Evolutionary conservation across 768 basidiomycete genomes (phyloP), one percentile per base, ranked within the genome.

Genomic region (Phanerochaete sordida): DNA sequence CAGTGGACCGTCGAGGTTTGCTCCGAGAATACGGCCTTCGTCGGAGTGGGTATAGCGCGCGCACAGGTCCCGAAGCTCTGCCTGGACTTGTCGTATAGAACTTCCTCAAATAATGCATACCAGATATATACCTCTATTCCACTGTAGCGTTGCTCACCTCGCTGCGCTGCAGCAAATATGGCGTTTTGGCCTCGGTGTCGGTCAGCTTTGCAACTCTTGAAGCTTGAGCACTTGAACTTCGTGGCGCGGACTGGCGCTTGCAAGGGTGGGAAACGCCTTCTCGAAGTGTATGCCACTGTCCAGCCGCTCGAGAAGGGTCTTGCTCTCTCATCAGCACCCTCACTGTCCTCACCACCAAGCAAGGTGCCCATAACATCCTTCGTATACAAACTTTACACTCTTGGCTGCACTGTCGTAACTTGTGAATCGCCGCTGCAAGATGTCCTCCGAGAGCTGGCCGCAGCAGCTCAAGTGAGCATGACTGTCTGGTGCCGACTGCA

Each of bases 401-500:
- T 33, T 11, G 13, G 3, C 28, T 21, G n/a, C 13, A 33, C 13
- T 19, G 33, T 21, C 31, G 16, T 23, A n/a, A 4, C 28, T 12
- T 33, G 19, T 11, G 31, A 31, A 23, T 51, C 31, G 16, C 28
- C 2, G 19, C n/a, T n/a, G 7, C 16, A 57, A 47, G 16, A 58
- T 58, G 57, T 58, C 57, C 9, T 54, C 87, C 23, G 88, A 90
- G 54, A 86, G 88, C 15, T 91, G 90, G 90, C 90, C 90, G 7
- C 89, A 86, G 62, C 84, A 83, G 67, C 79, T 91, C 63, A 91
- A 91, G 90, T 91, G 64, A 66, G 82, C 46, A 57, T 47, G 11
- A 37, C 23, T 21, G 19, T 51, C 23, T 49, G n/a, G 26, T 11
- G 9, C 15, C 48, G 19, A 11, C 19, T 4, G 52, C 44, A 23